These are phyloP conservation scores for Ceratocystis harringtonii DNA, from an alignment of 2,329 filamentous ascomycete species.

Conservation along the genomic window DNA sequence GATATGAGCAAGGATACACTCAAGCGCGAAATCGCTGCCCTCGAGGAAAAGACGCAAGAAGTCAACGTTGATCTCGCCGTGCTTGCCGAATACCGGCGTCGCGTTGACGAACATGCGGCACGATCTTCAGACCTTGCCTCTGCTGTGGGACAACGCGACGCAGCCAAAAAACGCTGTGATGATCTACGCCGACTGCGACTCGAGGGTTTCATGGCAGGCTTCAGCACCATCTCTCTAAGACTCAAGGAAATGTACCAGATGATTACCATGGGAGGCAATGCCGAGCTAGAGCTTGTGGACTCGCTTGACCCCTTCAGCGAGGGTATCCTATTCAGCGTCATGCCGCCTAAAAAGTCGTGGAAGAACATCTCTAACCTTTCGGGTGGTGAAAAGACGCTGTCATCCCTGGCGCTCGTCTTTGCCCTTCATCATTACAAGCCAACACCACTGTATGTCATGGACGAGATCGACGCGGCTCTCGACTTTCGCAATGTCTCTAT, in stretches of 20 bases:
- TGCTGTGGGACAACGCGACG: conserved; percentile 64
- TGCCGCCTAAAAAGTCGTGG: conserved; percentile 99
- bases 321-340: conserved; percentile 91
- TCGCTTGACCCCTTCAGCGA: conserved; percentile 92
- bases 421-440: conserved; percentile 96
- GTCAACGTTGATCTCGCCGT: conserved; percentile 80
- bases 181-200: conserved; percentile 79
- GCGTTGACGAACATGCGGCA: conserved; percentile 66
- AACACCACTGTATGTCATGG: conserved; percentile 96
- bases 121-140: conserved; percentile 71
- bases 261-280: conserved; percentile 99
- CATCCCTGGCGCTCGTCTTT: conserved; percentile 88
- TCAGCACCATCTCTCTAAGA: conserved; percentile 80
- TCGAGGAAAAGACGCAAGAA: conserved; percentile 62
- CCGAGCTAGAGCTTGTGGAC: conserved; percentile 92
- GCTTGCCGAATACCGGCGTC: conserved; percentile 71
- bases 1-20: conserved; percentile 49
- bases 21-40: conserved; percentile 45
- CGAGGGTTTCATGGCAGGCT: conserved; percentile 97
- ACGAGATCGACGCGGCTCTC: conserved; percentile 94
- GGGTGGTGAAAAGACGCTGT: conserved; percentile 94
- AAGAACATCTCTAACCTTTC: conserved; percentile 96
- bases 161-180: conserved; percentile 82
- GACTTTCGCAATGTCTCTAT: conserved; percentile 98
- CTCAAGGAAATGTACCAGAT: conserved; percentile 99